Evolutionary conservation across 805 yeast species (phyloP).

Genomic region (Nakazawaea anatomiae): DNA sequence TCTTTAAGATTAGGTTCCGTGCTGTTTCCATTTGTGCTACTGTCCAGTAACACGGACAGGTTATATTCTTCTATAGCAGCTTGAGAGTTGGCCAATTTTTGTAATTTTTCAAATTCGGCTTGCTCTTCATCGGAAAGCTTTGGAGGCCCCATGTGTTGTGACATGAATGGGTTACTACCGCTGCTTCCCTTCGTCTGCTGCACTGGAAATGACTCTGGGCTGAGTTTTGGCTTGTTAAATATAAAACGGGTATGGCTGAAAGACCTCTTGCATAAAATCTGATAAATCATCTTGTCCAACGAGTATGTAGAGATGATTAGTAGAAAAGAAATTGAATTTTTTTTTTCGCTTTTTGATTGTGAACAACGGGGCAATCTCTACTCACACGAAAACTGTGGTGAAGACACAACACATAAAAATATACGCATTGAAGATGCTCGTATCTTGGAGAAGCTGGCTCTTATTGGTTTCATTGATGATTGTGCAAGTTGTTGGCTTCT

Average conservation of each 20-base stretch:
- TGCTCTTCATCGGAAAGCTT: conserved; percentile 74
- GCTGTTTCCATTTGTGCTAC: too few relatives aligned
- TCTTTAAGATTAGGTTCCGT: conserved; percentile 23
- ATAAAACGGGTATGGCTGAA: not conserved
- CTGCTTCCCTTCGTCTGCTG: not conserved
- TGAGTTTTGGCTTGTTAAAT: conserved; percentile 1
- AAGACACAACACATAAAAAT: not conserved
- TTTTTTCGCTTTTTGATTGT: too few relatives aligned
- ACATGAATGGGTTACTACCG: conserved; percentile 1
- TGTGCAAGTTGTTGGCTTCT: conserved; percentile 46
- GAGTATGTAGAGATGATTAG: too few relatives aligned
- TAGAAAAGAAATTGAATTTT: too few relatives aligned
- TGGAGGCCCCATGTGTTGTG: conserved; percentile 48
- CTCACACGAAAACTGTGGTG: too few relatives aligned
- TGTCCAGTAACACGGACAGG: conserved; percentile 8
- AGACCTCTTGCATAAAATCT: not conserved
- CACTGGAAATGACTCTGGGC: not conserved
- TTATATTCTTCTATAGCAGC: conserved; percentile 74
- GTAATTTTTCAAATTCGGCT: conserved; percentile 86
- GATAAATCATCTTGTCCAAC: not conserved
- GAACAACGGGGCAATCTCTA: too few relatives aligned
- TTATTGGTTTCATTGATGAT: conserved; percentile 16
- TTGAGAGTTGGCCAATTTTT: conserved; percentile 73
- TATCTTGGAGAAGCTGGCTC: conserved; percentile 13
- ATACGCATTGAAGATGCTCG: not conserved